Evolutionary conservation across 371 early-diverging fungal genomes (phyloP), one percentile per base, ranked within the genome.

Genomic region (Mortierella polycephala): DNA sequence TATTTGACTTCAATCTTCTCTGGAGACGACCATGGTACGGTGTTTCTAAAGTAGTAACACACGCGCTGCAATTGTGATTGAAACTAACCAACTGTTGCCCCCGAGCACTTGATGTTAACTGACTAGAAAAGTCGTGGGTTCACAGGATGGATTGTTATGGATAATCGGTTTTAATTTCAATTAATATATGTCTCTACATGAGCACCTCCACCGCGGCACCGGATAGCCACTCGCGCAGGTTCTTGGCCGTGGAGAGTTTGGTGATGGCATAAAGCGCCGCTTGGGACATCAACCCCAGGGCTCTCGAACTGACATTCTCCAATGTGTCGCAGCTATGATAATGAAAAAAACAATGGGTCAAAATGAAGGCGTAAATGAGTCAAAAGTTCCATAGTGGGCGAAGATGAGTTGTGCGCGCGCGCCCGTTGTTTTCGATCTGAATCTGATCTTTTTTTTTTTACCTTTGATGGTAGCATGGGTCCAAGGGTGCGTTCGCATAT

Each of bases 401-500:
- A 30, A 30, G 30, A 30, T 30, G 30, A 4, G 30, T 4, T 30
- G 30, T 30, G 30, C 30, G 30, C 1, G 30, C 30, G 2, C 30
- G 30, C 30, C 2, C 30, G 30, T 30, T 30, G 30, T 30, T 30
- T 30, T 30, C 30, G 4, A 30, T 30, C 30, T 4, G 1, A 1
- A 30, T 30, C 30, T 2, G 30, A 30, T 30, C 30, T 4, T 30
- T 30, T 30, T n/a, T n/a, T 21, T 53, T 11, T 55, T 64, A 71
- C 72, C 72, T 64, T 44, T 77, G 83, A 62, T 91, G 92, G 63
- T 91, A 91, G 80, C 91, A 91, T 30, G 89, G 85, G 57, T 94
- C 93, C 20, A 88, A 74, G 1, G 89, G 83, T 2, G 88, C 87
- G 55, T 88, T 87, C 0, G 92, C 89, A 60, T 92, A 62, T 7